phyloP scores from a whole-genome alignment of 169 alveolate genomes.

The Eimeria falciformis region DNA sequence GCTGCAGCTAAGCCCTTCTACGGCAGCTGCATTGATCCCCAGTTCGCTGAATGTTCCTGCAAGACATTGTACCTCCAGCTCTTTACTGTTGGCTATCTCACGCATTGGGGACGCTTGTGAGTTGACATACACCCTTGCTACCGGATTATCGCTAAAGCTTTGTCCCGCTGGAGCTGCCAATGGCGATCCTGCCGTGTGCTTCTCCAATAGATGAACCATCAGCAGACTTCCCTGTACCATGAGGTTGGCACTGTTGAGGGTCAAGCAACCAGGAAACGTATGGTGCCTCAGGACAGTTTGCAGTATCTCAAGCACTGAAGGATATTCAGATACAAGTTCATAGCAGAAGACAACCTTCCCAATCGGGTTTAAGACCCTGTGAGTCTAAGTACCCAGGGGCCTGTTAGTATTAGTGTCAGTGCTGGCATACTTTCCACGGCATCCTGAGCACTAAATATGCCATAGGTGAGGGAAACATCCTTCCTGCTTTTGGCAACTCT shows the following conservation, averaged over 20 bases:
- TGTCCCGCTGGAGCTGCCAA: slow-evolving; percentile 46
- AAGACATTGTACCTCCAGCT: slow-evolving; percentile 33
- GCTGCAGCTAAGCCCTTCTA: slow-evolving; percentile 24
- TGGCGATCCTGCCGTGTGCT: slow-evolving; percentile 29
- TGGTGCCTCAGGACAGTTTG: slow-evolving; percentile 46
- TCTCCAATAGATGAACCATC: slow-evolving; percentile 25
- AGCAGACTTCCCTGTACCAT: slow-evolving; percentile 59
- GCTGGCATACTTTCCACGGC: slow-evolving; percentile 36
- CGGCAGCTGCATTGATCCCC: slow-evolving; percentile 60
- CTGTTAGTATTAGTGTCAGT: background rate
- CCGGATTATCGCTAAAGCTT: slow-evolving; percentile 4
- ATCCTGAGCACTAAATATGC: slow-evolving; percentile 37
- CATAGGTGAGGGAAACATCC: slow-evolving; percentile 23
- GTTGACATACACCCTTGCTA: background rate
- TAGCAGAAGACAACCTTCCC: background rate
- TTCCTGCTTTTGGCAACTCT: slow-evolving; percentile 3
- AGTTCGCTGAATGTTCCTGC: slow-evolving; percentile 43
- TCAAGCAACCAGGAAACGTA: slow-evolving; percentile 39
- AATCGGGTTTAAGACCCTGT: too few species aligned
- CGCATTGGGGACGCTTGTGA: slow-evolving; percentile 29
- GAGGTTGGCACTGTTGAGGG: slow-evolving; percentile 30
- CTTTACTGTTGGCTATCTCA: background rate
- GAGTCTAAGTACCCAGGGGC: background rate
- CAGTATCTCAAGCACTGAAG: slow-evolving; percentile 43
- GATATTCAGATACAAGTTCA: background rate